Base-by-base conservation (phyloP, 2,329 filamentous ascomycete species). In the Plectosphaerella sp. region DNA sequence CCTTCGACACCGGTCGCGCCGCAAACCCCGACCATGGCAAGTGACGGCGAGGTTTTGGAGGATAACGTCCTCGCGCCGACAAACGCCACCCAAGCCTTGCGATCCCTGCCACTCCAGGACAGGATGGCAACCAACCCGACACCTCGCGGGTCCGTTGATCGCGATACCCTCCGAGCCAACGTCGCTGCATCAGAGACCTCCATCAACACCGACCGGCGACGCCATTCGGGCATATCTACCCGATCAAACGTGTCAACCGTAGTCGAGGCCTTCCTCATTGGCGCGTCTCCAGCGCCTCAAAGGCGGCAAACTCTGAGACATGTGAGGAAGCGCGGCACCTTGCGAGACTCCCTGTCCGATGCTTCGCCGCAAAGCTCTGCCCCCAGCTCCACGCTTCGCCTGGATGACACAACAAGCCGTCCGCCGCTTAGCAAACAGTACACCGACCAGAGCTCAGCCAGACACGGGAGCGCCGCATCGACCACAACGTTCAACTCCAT, bases 301-400 rank as follows among this genome's bases (percentile, higher is more conserved):
- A 73, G 73, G 45, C 75, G 70, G 52, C 76, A 77, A 59, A 86
- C 82, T 8, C 65, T 87, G 53, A 77, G 84, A 5, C 83, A 87
- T 62, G 77, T 84, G 11, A 79, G 74, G 58, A 86, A 86, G 60
- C 76, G 80, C 43, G 66, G 67, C 9, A 67, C 68, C 1, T 60
- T 84, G 52, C 73, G 81, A 53, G 75, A 81, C 55, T 73, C 77
- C 3, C 62, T 63, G 18, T 71, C 70, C 5, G 70, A 74, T 33
- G 53, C 69, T 11, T 73, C 74, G 8, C 69, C 69, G 2, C 55
- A 64, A n/a, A 73, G 71, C 59, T 78, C 76, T 25, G 67, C 66
- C 6, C 65, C 71, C 10, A 71, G 69, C 14, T 77, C 75, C 4
- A 52, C 54, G 2, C 59, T 71, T 12, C 65, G 67, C 11, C 59